These are phyloP conservation scores for Bullera alba DNA, from an alignment of 768 basidiomycete species.

Conservation along the genomic window DNA sequence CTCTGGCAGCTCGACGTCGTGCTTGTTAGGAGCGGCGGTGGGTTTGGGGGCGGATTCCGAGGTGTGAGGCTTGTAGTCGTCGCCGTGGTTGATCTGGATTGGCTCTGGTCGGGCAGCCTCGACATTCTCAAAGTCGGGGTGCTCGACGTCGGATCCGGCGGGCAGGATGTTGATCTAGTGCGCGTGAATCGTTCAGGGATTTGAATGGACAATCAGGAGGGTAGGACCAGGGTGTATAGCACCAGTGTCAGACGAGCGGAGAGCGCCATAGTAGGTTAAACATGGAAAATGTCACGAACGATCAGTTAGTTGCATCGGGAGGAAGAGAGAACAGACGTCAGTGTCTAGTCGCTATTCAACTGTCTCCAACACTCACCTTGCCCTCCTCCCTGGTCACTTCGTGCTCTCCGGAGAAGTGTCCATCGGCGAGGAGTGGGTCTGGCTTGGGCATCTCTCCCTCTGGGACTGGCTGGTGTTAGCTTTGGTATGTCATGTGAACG, in stretches of 20 bases:
- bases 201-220: too few species aligned
- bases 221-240: not conserved
- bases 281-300: too few species aligned
- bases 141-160: conserved; percentile 35
- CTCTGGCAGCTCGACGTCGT: conserved; percentile 24
- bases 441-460: conserved; percentile 55
- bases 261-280: too few species aligned
- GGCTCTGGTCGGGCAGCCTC: conserved; percentile 11
- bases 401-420: conserved; percentile 46
- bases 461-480: conserved; percentile 25
- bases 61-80: conserved; percentile 19
- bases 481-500: not conserved
- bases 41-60: conserved; percentile 32
- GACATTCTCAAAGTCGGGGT: conserved; percentile 16
- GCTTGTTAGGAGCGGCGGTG: conserved; percentile 23
- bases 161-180: conserved; percentile 40
- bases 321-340: too few species aligned
- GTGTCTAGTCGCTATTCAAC: too few species aligned
- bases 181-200: too few species aligned
- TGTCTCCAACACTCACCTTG: conserved; percentile 49
- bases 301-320: too few species aligned
- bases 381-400: conserved; percentile 44
- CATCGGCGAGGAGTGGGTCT: conserved; percentile 57
- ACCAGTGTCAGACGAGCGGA: too few species aligned
- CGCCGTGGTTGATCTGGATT: conserved; percentile 12